phyloP scores from a whole-genome alignment of 306 rosid genomes.

The Pyrus communis region DNA sequence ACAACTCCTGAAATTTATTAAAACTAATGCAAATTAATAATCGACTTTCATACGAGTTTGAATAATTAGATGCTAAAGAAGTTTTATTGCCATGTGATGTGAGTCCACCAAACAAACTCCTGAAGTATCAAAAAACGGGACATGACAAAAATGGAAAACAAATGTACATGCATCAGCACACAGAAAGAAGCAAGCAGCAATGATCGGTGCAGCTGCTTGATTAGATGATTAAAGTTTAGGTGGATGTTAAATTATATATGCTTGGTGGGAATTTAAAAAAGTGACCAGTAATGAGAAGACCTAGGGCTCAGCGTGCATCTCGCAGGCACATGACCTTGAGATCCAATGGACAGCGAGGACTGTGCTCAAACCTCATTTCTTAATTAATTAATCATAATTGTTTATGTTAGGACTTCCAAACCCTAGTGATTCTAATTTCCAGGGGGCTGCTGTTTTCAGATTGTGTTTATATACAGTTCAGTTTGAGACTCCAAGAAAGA shows the following conservation, averaged over 20 bases:
- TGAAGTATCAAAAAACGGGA: not conserved
- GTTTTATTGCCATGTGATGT: not conserved
- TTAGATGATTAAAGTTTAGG: not conserved
- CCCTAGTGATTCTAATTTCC: not conserved
- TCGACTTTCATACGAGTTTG: no score
- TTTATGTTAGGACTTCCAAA: not conserved
- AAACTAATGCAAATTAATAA: no score
- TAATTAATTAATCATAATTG: not conserved
- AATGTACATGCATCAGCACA: not conserved
- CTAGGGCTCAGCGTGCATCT: constrained; percentile 5
- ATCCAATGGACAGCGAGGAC: constrained; percentile 11
- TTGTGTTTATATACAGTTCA: not conserved
- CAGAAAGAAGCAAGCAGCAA: not conserved
- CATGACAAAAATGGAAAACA: not conserved
- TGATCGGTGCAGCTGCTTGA: constrained; percentile 3
- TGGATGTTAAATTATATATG: not conserved
- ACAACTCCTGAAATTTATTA: no score
- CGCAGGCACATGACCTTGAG: constrained; percentile 6
- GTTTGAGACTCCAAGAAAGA: constrained; percentile 12
- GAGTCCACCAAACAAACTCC: constrained; percentile 3
- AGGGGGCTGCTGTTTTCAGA: constrained; percentile 4
- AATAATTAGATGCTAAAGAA: not conserved
- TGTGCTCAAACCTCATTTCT: not conserved
- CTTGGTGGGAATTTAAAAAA: not conserved
- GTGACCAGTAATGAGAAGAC: not conserved